Base-by-base conservation (phyloP, 164 flowering plant species). In the Dillenia turbinata region DNA sequence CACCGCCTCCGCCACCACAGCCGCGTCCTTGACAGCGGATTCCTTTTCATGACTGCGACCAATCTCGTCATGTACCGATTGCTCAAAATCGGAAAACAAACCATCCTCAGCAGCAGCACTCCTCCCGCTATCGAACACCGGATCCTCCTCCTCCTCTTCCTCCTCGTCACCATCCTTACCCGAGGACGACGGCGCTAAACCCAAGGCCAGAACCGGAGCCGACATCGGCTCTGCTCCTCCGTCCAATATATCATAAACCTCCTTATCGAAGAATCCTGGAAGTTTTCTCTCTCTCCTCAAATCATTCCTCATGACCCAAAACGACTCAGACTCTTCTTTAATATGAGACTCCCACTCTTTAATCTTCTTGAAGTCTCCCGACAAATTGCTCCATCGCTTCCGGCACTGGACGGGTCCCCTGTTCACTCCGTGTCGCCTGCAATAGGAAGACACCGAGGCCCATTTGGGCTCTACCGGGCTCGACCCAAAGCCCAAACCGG, bases 371-470 rank as follows among this genome's bases (percentile, higher is more conserved):
- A 61, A 94, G 56, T 94, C 98, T 0, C 97, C 94, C 15, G 89
- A 82, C 47, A 94, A 69, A 57, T 94, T 94, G 72, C 98, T 86
- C 97, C 98, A 94, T 62, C 98, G 49, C 69, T 94, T 94, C 65
- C 98, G 82, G 74, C 98, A 94, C 82, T 94, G 98, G 6, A 91
- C 91, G 15, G 98, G 86, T 11, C 91, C 95, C 40, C 97, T 74
- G 79, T 83, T 86, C 58, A 89, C 97, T 2, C 99, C 99, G 46
- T 88, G 89, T 47, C 77, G 66, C 52, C 70, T 78, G 60, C 99
- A 95, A 73, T 86, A 89, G 2, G 94, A 77, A 1, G 99, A 88
- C 0, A 95, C 89, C 14, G 90, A 73, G 0, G 85, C 90, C 99
- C 99, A 95, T 70, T 95, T 95, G 26, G 97, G 94, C 67, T 95